A percentile compares a stretch with the other conserved stretches of the same genome.
Conservation (phyloP, 441 rosid species). For the Aquilaria agallochum region DNA sequence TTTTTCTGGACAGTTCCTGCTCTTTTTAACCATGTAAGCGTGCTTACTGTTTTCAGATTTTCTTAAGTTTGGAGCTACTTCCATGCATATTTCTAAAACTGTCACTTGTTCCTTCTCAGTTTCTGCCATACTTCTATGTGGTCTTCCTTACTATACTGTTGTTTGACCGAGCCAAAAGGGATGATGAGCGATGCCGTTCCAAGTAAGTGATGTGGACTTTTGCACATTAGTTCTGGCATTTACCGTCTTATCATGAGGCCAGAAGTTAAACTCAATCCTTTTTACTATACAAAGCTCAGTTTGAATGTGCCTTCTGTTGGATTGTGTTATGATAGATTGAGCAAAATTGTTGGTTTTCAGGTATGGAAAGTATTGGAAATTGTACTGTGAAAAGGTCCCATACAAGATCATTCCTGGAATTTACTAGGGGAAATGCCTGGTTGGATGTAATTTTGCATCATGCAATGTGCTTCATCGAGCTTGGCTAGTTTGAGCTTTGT, state of each 20-base stretch:
- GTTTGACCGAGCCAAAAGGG: slow-evolving; percentile 90
- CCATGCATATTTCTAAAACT: not conserved
- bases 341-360: slow-evolving; percentile 29
- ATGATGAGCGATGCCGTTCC: slow-evolving; percentile 84
- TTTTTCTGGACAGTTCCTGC: slow-evolving; percentile 98
- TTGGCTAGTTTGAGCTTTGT: no score
- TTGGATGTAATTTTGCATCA: no score
- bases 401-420: slow-evolving; percentile 77
- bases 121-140: slow-evolving; percentile 90
- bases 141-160: slow-evolving; percentile 83
- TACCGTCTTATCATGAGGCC: no score
- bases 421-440: slow-evolving; percentile 32
- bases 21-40: slow-evolving; percentile 71
- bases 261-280: no score
- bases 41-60: not conserved
- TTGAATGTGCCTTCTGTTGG: not conserved
- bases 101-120: slow-evolving; percentile 37
- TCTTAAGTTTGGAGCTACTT: not conserved
- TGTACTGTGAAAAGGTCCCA: slow-evolving; percentile 79
- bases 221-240: not conserved
- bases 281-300: not conserved
- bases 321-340: slow-evolving; percentile 1
- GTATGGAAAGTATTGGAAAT: slow-evolving; percentile 93
- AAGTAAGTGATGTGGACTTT: slow-evolving; percentile 52
- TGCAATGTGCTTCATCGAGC: no score